Evolutionary conservation across 2,329 filamentous ascomycete genomes (phyloP), one percentile per base, ranked within the genome.

Genomic region (Pezicula radicicola): DNA sequence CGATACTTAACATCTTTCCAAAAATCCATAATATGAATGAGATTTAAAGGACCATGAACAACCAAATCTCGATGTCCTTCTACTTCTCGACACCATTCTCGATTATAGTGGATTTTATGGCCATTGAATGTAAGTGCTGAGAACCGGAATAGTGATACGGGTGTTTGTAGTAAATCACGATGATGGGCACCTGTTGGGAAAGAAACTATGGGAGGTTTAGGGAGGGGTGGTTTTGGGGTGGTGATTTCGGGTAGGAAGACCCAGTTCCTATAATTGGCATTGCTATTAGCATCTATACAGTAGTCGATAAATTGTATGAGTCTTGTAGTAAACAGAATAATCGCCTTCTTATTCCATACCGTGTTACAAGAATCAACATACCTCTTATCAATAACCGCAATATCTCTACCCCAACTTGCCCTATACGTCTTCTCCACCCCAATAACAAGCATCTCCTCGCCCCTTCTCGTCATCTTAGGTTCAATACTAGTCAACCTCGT

Each of bases 31-130:
- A 94, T 79, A 39, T 86, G 76, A 6, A 88, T 85, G 21, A 91
- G 75, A 25, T 85, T 87, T 51, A 95, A 71, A 1, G 89, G 89
- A 0, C 89, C 90, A 59, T 94, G 90, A 33, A 94, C 88, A 9
- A 94, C 79, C 8, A 86, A 69, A 12, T 81, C 78, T 0, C 79
- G 78, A 60, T 93, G 88, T 1, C 83, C 83, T 66, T 59, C 3
- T 72, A 73, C 12, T 72, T 58, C 6, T 66, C 41, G 18, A 63
- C 61, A 7, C 40, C 55, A 7, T 44, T 52, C 6, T 49, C 49
- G 94, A 89, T 91, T 88, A 60, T 92, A 84, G 68, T 94, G 90
- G 50, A 94, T 93, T 57, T 81, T 84, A 68, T 94, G 90, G 0
- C 84, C 88, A 64, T 94, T 95, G 73, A 90, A 90, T 0, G 89